These are phyloP conservation scores for Neurospora sp. DNA, from an alignment of 2,329 filamentous ascomycete species.

Conservation along the genomic window DNA sequence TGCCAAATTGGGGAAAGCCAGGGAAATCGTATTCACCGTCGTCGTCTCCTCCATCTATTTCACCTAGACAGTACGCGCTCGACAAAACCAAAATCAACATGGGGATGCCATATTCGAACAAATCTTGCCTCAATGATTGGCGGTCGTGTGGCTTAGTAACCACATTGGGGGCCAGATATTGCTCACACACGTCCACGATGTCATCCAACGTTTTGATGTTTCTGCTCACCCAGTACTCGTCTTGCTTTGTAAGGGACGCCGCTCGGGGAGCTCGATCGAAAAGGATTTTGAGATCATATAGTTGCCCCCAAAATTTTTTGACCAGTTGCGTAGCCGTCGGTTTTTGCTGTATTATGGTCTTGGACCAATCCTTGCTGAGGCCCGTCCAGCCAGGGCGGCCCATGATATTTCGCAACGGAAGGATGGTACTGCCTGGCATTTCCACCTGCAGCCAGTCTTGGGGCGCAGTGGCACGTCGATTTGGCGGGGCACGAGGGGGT, in stretches of 20 bases:
- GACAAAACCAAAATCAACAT: constrained; percentile 8
- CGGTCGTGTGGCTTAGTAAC: background rate
- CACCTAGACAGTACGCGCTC: constrained; percentile 4
- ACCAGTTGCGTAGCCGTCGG: background rate
- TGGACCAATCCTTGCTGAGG: background rate
- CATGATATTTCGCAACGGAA: constrained; percentile 3
- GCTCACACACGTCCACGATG: background rate
- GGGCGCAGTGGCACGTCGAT: background rate
- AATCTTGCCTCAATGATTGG: background rate
- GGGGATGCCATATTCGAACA: constrained; percentile 6
- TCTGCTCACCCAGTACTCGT: background rate
- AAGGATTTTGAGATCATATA: background rate
- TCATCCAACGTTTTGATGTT: background rate
- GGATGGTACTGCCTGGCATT: constrained; percentile 1
- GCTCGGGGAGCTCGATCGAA: constrained; percentile 3
- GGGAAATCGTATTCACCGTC: background rate
- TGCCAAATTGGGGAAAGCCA: background rate
- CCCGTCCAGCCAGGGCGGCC: constrained; percentile 7
- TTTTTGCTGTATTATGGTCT: background rate
- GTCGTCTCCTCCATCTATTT: background rate
- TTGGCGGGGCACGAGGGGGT: background rate
- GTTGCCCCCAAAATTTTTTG: background rate
- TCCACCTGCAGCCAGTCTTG: background rate
- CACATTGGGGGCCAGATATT: background rate
- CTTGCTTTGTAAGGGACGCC: background rate